Evolutionary conservation across 192 early-diverging fungal genomes (phyloP).

Genomic region (Helicostylum pulchrum): DNA sequence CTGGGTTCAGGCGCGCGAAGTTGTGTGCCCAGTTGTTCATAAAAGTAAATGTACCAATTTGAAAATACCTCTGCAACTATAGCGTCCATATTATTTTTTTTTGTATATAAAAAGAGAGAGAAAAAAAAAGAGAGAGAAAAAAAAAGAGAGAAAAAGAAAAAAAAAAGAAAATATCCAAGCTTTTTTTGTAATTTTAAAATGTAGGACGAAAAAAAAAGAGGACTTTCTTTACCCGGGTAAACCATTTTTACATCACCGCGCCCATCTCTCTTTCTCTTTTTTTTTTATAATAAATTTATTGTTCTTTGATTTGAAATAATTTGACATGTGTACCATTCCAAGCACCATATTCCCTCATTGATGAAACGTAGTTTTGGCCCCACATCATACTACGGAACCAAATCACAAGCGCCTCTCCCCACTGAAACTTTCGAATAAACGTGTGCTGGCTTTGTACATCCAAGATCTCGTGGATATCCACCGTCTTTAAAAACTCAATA

Average conservation of each 20-base stretch:
- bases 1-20: constrained; percentile 8
- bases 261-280: neutral
- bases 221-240: too few relatives aligned
- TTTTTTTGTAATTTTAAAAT: too few relatives aligned
- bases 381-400: constrained; percentile 71
- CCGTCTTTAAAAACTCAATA: constrained; percentile 46
- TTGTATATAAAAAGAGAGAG: neutral
- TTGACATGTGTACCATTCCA: constrained; percentile 65
- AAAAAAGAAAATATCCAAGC: too few relatives aligned
- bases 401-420: constrained; percentile 59
- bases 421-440: constrained; percentile 55
- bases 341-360: constrained; percentile 52
- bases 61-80: constrained; percentile 13
- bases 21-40: constrained; percentile 10
- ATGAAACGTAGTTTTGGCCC: constrained; percentile 65
- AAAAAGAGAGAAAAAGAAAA: too few relatives aligned
- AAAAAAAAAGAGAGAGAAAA: too few relatives aligned
- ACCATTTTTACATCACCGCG: too few relatives aligned
- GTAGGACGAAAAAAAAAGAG: too few relatives aligned
- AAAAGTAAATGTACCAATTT: constrained; percentile 19
- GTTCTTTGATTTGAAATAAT: constrained; percentile 51
- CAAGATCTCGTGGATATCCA: constrained; percentile 38
- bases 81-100: constrained; percentile 5
- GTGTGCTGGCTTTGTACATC: constrained; percentile 5
- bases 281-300: too few relatives aligned